Percentiles rank a stretch among this genome's conserved stretches.
These are phyloP conservation scores for Raffaelea ambrosiae DNA, from an alignment of 2,329 filamentous ascomycete genomes.

Conservation along the genomic window DNA sequence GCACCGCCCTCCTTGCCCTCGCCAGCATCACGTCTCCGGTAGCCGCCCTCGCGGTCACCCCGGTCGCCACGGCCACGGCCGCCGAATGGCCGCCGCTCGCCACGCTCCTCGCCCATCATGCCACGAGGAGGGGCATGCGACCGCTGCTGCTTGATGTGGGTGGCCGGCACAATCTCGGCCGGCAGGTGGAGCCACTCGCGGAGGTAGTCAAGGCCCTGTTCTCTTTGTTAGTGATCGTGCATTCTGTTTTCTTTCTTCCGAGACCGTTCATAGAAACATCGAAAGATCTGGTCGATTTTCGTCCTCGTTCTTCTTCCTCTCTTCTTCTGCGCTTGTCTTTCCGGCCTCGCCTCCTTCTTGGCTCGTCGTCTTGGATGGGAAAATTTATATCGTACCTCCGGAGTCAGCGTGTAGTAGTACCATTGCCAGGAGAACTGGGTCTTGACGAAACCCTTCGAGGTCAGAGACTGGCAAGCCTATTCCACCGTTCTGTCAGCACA, in stretches of 20 bases:
- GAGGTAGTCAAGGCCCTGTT: conserved; percentile 98
- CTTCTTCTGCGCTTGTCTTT: too few relatives aligned
- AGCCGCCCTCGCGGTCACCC: conserved; percentile 81
- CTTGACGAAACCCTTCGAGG: conserved; percentile 95
- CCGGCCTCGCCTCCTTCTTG: not conserved
- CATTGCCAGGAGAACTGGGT: conserved; percentile 99
- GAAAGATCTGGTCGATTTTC: too few relatives aligned
- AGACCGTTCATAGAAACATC: too few relatives aligned
- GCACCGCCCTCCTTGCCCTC: conserved; percentile 87
- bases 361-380: not conserved
- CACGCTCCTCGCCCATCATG: conserved; percentile 85
- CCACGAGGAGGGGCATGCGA: conserved; percentile 96
- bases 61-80: conserved; percentile 72
- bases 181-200: conserved; percentile 99
- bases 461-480: conserved; percentile 84
- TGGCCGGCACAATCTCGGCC: conserved; percentile 97
- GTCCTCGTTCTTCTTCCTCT: too few relatives aligned
- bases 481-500: too few relatives aligned
- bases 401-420: conserved; percentile 97
- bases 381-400: conserved; percentile 14
- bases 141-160: conserved; percentile 99
- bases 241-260: too few relatives aligned
- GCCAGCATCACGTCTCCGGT: conserved; percentile 82
- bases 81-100: conserved; percentile 72
- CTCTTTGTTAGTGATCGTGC: not conserved